Conservation (phyloP, 1,284 basidiomycete genomes). For the Ganoderma multipileum region DNA sequence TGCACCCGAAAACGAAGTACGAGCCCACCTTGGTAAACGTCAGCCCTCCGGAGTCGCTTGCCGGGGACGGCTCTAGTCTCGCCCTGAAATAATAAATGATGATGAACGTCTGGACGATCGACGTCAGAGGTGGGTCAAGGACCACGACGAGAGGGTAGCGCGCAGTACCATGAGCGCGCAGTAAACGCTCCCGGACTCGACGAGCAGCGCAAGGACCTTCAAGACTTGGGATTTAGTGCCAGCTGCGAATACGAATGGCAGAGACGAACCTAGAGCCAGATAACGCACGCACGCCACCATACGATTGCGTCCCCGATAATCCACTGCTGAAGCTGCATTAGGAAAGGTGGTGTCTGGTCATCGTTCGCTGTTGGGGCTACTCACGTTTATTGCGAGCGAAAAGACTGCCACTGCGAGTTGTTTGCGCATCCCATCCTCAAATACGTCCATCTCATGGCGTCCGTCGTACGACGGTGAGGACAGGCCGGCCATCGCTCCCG, state of each 20-base stretch:
- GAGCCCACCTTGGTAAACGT: not conserved
- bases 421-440: not conserved
- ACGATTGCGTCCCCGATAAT: not conserved
- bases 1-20: not conserved
- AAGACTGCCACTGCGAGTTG: not conserved
- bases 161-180: slow-evolving; percentile 3
- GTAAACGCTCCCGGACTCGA: not conserved
- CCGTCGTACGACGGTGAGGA: not conserved
- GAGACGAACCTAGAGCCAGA: slow-evolving; percentile 1
- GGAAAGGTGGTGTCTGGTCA: not conserved
- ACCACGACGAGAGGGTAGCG: no score
- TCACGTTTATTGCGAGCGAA: not conserved
- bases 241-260: not conserved
- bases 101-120: not conserved
- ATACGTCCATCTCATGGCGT: not conserved
- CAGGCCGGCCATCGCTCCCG: not conserved
- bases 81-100: not conserved
- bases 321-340: not conserved
- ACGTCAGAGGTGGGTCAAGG: not conserved
- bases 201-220: not conserved
- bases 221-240: not conserved
- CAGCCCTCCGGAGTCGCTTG: not conserved
- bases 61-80: not conserved
- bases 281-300: not conserved
- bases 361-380: not conserved